Evolutionary conservation across 2,329 filamentous ascomycete species (phyloP).

Genomic region (Dryadomyces quercivorus): DNA sequence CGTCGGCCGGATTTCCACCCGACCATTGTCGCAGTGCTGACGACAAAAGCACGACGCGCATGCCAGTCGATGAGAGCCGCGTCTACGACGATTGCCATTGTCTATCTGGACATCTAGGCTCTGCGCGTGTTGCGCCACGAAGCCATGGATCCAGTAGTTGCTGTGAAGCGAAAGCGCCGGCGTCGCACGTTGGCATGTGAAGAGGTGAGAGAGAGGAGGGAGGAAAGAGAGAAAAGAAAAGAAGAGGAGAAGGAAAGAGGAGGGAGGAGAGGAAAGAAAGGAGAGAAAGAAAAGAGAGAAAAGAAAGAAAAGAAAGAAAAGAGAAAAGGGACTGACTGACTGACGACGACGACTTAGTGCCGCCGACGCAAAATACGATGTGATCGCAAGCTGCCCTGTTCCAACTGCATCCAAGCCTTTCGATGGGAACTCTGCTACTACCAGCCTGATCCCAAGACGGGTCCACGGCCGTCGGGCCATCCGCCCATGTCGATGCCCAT

Average conservation of each 20-base stretch:
- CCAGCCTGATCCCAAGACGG: slow-evolving; percentile 11
- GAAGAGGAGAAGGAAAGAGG: too few relatives aligned
- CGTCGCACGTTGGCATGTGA: slow-evolving; percentile 23
- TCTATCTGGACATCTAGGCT: too few relatives aligned
- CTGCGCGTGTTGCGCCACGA: too few relatives aligned
- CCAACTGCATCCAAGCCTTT: slow-evolving; percentile 25
- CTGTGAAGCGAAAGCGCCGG: slow-evolving; percentile 12
- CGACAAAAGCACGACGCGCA: too few relatives aligned
- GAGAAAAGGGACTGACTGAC: not conserved
- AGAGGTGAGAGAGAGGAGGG: slow-evolving; percentile 13
- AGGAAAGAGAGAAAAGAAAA: not conserved
- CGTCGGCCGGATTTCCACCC: too few relatives aligned
- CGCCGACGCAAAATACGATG: slow-evolving; percentile 32
- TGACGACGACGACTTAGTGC: slow-evolving; percentile 16
- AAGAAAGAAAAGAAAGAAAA: not conserved
- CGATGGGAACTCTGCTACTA: slow-evolving; percentile 11
- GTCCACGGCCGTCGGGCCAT: slow-evolving; percentile 5
- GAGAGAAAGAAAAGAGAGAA: not conserved
- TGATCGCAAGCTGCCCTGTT: slow-evolving; percentile 26
- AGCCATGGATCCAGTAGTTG: not conserved
- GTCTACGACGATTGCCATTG: too few relatives aligned
- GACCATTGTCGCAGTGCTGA: too few relatives aligned
- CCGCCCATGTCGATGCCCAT: too few relatives aligned
- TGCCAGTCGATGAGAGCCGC: too few relatives aligned
- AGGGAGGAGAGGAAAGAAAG: not conserved